Percentiles rank a stretch among this genome's conserved stretches.
Evolutionary conservation across 2,329 filamentous ascomycete species (phyloP).

Genomic region (Clonostachys sp.): DNA sequence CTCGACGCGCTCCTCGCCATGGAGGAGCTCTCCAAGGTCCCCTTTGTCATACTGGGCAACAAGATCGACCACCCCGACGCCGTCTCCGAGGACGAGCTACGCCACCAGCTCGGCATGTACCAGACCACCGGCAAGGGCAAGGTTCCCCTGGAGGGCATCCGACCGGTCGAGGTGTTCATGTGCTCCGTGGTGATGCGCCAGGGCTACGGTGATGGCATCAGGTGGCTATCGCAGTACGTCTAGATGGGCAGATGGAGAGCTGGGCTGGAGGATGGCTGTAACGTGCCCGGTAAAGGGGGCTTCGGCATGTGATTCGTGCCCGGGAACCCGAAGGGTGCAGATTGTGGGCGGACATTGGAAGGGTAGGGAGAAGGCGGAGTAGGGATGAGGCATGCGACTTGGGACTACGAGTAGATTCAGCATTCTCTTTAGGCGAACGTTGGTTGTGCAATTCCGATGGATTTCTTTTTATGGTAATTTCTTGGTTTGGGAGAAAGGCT

Average conservation of each 20-base stretch:
- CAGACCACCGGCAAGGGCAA: slow-evolving; percentile 97
- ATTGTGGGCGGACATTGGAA: no score
- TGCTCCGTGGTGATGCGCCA: slow-evolving; percentile 98
- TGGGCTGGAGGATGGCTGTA: slow-evolving; percentile 1
- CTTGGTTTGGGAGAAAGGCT: no score
- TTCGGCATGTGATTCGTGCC: not conserved
- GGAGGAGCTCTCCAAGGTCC: slow-evolving; percentile 95
- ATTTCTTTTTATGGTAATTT: no score
- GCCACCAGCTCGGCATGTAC: slow-evolving; percentile 87
- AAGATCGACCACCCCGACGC: slow-evolving; percentile 99
- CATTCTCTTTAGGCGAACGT: slow-evolving; percentile 27
- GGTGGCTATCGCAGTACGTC: slow-evolving; percentile 91
- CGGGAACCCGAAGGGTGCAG: no score
- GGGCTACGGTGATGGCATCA: slow-evolving; percentile 86
- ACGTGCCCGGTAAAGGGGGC: no score
- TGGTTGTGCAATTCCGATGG: slow-evolving; percentile 20
- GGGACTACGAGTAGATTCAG: slow-evolving; percentile 19
- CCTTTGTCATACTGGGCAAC: slow-evolving; percentile 94
- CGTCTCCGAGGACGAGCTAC: slow-evolving; percentile 90
- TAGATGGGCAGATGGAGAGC: slow-evolving; percentile 41
- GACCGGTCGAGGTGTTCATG: slow-evolving; percentile 98
- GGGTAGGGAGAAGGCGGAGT: slow-evolving; percentile 3
- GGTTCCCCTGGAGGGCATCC: slow-evolving; percentile 84
- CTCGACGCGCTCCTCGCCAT: slow-evolving; percentile 92
- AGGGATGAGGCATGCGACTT: slow-evolving; percentile 7